Evolutionary conservation across 345 rosid species (phyloP).

Genomic region (Euphorbia lathyris): DNA sequence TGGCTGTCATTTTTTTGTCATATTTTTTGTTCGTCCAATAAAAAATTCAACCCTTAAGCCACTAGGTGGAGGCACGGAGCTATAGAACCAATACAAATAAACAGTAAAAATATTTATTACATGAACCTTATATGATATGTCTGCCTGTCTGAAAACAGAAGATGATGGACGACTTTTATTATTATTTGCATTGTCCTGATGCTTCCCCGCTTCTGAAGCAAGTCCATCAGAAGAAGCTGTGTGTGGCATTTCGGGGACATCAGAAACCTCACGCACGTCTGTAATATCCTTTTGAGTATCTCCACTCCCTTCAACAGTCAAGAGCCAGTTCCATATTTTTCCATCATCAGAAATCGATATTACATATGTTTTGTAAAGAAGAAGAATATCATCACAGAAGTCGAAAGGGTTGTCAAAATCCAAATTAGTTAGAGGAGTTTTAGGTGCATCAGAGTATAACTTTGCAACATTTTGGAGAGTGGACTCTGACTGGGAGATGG

Average conservation of each 20-base stretch:
- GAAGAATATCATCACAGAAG: slow-evolving; percentile 68
- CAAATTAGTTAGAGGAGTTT: slow-evolving; percentile 39
- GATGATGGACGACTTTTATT: slow-evolving; percentile 41
- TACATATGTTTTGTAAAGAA: slow-evolving; percentile 64
- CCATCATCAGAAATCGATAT: slow-evolving; percentile 94
- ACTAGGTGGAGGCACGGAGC: not conserved
- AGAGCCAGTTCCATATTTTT: slow-evolving; percentile 90
- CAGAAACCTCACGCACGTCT: slow-evolving; percentile 23
- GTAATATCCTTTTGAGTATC: slow-evolving; percentile 41
- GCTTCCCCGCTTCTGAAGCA: slow-evolving; percentile 32
- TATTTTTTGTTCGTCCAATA: not conserved
- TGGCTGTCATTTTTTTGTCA: not conserved
- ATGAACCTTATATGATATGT: slow-evolving; percentile 67
- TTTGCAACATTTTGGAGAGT: slow-evolving; percentile 73
- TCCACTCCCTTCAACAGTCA: slow-evolving; percentile 70
- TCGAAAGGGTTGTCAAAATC: slow-evolving; percentile 88
- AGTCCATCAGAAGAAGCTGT: slow-evolving; percentile 34
- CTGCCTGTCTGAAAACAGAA: slow-evolving; percentile 30
- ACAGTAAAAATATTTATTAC: slow-evolving; percentile 11
- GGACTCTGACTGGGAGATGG: slow-evolving; percentile 68
- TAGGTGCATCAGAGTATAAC: slow-evolving; percentile 51
- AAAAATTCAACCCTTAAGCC: not conserved
- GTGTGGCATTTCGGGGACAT: slow-evolving; percentile 31
- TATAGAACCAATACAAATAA: not conserved
- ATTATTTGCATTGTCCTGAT: slow-evolving; percentile 28